Conservation (phyloP, 163 green algal genomes). For the Volvox carteri region DNA sequence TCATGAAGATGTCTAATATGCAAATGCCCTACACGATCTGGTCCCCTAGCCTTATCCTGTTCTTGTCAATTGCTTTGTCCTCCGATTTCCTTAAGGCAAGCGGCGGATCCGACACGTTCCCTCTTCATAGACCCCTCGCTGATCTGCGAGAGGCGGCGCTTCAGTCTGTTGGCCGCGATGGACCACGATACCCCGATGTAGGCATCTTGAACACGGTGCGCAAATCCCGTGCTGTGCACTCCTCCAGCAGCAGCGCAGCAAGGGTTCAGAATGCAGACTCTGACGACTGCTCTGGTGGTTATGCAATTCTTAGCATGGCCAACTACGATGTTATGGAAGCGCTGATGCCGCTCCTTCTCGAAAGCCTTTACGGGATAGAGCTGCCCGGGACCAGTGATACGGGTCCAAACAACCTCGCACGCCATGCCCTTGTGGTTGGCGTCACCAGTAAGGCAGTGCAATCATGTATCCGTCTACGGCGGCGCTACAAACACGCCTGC, state of each 20-base stretch:
- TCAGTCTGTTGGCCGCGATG: conserved; percentile 33
- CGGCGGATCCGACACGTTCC: not conserved
- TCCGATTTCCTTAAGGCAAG: not conserved
- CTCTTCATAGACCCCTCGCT: not conserved
- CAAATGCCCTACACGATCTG: too few species aligned
- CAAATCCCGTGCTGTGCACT: not conserved
- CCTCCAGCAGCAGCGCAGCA: not conserved
- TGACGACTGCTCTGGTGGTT: conserved; percentile 6
- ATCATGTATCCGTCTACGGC: not conserved
- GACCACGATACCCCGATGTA: conserved; percentile 20
- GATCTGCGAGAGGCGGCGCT: conserved; percentile 13
- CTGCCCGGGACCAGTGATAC: not conserved
- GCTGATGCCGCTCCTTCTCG: conserved; percentile 21
- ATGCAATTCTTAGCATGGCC: conserved; percentile 24
- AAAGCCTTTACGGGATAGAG: conserved; percentile 35
- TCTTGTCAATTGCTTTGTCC: too few species aligned
- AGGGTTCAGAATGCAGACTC: not conserved
- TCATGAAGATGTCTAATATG: too few species aligned
- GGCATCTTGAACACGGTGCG: not conserved
- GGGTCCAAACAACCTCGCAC: not conserved
- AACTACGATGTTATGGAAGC: conserved; percentile 11
- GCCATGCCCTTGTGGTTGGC: conserved; percentile 20
- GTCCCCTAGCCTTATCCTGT: too few species aligned
- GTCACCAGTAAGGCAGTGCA: not conserved
- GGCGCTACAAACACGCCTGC: conserved; percentile 6